A percentile compares a stretch with the other conserved stretches of the same genome.
Evolutionary conservation across 495 filamentous ascomycete genomes (phyloP).

Genomic region (Umbilicaria muhlenbergii): DNA sequence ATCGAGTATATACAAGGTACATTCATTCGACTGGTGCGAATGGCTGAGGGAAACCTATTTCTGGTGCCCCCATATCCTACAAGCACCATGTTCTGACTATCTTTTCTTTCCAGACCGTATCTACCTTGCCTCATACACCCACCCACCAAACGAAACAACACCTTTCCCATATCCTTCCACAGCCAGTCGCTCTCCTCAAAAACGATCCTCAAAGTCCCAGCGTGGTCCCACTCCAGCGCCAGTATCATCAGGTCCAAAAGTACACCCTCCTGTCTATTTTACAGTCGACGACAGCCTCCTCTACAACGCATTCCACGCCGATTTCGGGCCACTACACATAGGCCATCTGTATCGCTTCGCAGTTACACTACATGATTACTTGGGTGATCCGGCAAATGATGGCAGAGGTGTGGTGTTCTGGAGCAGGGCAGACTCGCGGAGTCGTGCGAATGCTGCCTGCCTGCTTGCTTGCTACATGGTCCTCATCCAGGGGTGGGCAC

Average conservation of each 20-base stretch:
- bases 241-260: conserved; percentile 27
- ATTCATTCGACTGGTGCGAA: conserved; percentile 5
- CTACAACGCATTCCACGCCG: conserved; percentile 97
- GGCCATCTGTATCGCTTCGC: conserved; percentile 95
- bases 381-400: conserved; percentile 73
- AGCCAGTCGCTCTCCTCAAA: conserved; percentile 50
- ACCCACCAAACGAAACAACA: conserved; percentile 61
- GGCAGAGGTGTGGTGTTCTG: conserved; percentile 83
- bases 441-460: conserved; percentile 95
- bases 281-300: conserved; percentile 82
- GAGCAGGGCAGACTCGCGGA: conserved; percentile 80
- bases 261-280: conserved; percentile 72
- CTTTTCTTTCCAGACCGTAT: conserved; percentile 52
- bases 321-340: conserved; percentile 95
- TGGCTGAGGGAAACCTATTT: neutral
- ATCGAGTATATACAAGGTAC: conserved; percentile 69
- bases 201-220: conserved; percentile 54
- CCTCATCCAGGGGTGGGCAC: conserved; percentile 96
- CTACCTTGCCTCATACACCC: conserved; percentile 84
- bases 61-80: too few relatives aligned
- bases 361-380: conserved; percentile 81
- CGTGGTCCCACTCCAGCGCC: conserved; percentile 31
- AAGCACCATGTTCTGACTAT: conserved; percentile 2
- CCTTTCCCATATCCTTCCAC: conserved; percentile 69
- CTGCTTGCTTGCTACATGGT: conserved; percentile 95